Base-by-base conservation (phyloP, 768 basidiomycete species). In the Clavaria fumosa region DNA sequence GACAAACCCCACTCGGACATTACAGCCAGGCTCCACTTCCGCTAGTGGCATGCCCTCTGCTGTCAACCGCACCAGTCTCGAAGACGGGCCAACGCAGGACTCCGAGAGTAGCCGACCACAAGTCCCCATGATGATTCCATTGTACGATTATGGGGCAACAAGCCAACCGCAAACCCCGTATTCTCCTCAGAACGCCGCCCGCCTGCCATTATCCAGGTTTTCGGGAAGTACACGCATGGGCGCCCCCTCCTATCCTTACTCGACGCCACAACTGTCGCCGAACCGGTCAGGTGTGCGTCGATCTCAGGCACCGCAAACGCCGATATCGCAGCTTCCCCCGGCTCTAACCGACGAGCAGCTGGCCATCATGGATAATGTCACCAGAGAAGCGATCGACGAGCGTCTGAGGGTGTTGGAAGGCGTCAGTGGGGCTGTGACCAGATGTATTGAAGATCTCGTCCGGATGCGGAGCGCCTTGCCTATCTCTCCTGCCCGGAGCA, bases 301-400 rank as follows among this genome's bases (percentile, higher is more conserved):
- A 38, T 10, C 24, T 12, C 17, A 41, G 3, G 33, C 5, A 19
- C 23, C 33, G 17, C 20, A 33, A 31, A 19, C 43, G 24, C 44
- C 47, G 23, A 37, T 51, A 33, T 46, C 54, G 31, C 58, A 58
- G 35, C 52, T 71, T 21, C 72, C 74, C 15, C 53, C 63, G 7
- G 59, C 58, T 23, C 48, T 74, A 39, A 72, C 66, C 4, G 71
- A 74, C 11, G 69, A 70, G 27, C 80, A 86, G 47, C 61, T 89
- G 9, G 59, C 66, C 12, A 56, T 64, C 14, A 58, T 88, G 55
- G 82, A 88, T 44, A 58, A 48, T 19, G 51, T 78, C 26, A 85
- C 83, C 19, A 63, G 82, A 38, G 80, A 83, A 45, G 79, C 80
- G 4, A 80, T 95, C 34, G 84, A 90, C 45, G 85, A 89, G 48